Base-by-base conservation (phyloP, 768 basidiomycete species). In the Phylloporus arenicola region DNA sequence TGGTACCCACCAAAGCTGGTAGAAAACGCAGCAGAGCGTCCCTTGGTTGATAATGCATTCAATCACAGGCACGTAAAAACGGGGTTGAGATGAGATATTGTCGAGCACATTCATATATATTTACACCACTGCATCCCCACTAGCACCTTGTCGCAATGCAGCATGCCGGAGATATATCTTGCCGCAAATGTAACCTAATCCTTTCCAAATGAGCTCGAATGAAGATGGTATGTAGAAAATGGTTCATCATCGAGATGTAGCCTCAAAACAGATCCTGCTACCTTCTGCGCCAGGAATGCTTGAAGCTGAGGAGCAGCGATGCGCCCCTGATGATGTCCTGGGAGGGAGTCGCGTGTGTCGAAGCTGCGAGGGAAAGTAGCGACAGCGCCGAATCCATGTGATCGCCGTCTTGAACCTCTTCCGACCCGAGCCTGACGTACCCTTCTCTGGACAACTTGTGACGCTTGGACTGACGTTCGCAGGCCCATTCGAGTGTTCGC, bases 401-500 rank as follows among this genome's bases (percentile, higher is more conserved):
- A 38, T 43, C 50, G 24, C 14, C 43, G 4, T 56, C 54, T 34
- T 53, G 40, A 25, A 33, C 47, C 16, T 67, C 62, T 25, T 57
- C 59, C 22, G 60, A 62, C 6, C 27, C 52, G 10, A 59, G 53
- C 42, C 57, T 45, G 16, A 35, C 38, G 22, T 59, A 50, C 35
- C 47, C 54, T 31, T 56, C 56, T 41, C 44, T 65, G 45, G 47
- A 54, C 34, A 56, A 43, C 49, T 68, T 70, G 33, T 63, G 62
- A 17, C 72, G 73, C 50, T 72, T 74, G 16, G 68, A 54, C 19
- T 68, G 65, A 40, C 64, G 69, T 22, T 74, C 68, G 53, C 75
- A 76, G 13, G 74, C 75, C 75, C 74, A 76, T 54, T 76, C 75
- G 12, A 76, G 68, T 2, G 69, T 71, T 43, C 64, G 66, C 44